Evolutionary conservation across 345 rosid species (phyloP), one percentile per base, ranked within the genome.

Genomic region (Cardamine resedifolia): DNA sequence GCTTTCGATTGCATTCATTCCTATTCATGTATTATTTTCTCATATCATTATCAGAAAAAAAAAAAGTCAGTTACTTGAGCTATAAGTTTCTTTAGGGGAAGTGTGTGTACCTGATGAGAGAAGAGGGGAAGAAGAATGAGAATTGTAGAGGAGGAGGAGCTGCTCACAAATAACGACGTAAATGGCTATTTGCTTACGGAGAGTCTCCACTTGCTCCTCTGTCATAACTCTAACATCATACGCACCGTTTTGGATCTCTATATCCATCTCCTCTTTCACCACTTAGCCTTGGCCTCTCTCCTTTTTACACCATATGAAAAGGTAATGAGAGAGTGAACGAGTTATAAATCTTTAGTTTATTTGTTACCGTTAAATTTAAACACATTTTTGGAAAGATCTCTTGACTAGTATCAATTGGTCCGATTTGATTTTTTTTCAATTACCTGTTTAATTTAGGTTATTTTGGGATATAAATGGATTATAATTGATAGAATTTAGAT

Each of bases 201-300:
- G 76, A 30, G 73, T 62, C 82, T 87, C 96, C 81, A 89, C 65
- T 48, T 89, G 96, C 64, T 87, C 97, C 43, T 91, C 92, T 11
- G 87, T 91, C 87, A 91, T 85, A 41, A 76, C 81, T 41, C 80
- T 66, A 12, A 69, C 52, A 21, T 44, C 44, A 31, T 62, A 73
- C 67, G 58, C 68, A 53, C 66, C 56, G 20, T 77, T 67, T 61
- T 64, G 73, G 47, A 18, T 59, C 68, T 48, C 81, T 67, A 44
- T 30, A 73, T 78, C 80, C 79, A 77, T 77, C 66, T 68, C 38
- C 45, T 30, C 64, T 59, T 59, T 38, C 60, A 50, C 78, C 27
- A 20, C 27, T 65, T 58, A 58, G 60, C 41, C 51, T 33, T 56
- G 6, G 7, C 21, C 38, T 55, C 19, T 44, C 64, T 56, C 43